These are phyloP conservation scores for Lecanicillium sp. DNA, from an alignment of 2,329 filamentous ascomycete species.

Conservation along the genomic window DNA sequence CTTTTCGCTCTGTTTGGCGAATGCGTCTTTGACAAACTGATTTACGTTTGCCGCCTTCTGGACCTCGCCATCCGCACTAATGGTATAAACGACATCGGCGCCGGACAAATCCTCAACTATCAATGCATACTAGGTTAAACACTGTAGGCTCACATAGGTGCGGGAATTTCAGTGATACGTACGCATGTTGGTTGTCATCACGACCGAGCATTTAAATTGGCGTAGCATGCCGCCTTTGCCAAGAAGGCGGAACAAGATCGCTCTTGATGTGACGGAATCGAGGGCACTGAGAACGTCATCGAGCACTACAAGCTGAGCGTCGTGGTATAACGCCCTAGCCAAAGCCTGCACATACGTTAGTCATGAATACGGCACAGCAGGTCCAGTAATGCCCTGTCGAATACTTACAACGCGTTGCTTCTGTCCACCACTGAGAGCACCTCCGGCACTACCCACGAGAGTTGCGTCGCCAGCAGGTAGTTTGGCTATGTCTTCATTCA, in stretches of 20 bases:
- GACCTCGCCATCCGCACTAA: neutral
- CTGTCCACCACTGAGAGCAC: constrained; percentile 26
- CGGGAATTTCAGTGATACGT: too few species aligned
- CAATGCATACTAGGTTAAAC: too few species aligned
- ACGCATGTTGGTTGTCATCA: constrained; percentile 8
- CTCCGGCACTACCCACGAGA: constrained; percentile 22
- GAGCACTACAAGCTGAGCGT: constrained; percentile 7
- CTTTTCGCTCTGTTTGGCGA: too few species aligned
- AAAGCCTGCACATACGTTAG: neutral
- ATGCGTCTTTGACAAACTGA: too few species aligned
- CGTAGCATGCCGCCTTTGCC: constrained; percentile 6
- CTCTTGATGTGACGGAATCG: constrained; percentile 5
- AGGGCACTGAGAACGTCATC: constrained; percentile 12
- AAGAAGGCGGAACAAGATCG: constrained; percentile 3
- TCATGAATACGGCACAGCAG: neutral
- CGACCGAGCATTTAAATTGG: constrained; percentile 5
- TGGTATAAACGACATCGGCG: constrained; percentile 1
- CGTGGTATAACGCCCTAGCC: constrained; percentile 4
- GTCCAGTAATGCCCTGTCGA: too few species aligned
- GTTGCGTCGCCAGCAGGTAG: constrained; percentile 18
- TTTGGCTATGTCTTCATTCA: constrained; percentile 19
- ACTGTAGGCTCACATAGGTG: too few species aligned
- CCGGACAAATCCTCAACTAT: constrained; percentile 1
- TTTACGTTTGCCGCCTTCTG: too few species aligned
- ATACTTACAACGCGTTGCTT: constrained; percentile 23